Evolutionary conservation across 129 eudicot species (phyloP).

Genomic region (Helianthus annuus): HanXRQr2.0-SUNRISE NC_035449.2:189977717-189978216

Average conservation of each 20-base stretch:
- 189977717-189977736: too few relatives aligned
- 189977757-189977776: too few relatives aligned
- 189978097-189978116: constrained; percentile 59
- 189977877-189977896: constrained; percentile 5
- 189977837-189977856: neutral
- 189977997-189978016: too few relatives aligned
- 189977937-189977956: too few relatives aligned
- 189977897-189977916: neutral
- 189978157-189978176: constrained; percentile 64
- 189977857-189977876: neutral
- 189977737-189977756: too few relatives aligned
- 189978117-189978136: constrained; percentile 54
- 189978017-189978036: neutral
- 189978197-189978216: constrained; percentile 43
- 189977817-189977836: neutral
- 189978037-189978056: too few relatives aligned
- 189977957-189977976: too few relatives aligned
- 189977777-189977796: too few relatives aligned
- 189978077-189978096: constrained; percentile 11
- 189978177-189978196: constrained; percentile 56
- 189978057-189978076: neutral
- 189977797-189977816: neutral
- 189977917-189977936: neutral
- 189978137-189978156: constrained; percentile 70
- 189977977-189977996: too few relatives aligned